Conservation (phyloP, 169 alveolate genomes). For the Blepharisma undulans region DNA sequence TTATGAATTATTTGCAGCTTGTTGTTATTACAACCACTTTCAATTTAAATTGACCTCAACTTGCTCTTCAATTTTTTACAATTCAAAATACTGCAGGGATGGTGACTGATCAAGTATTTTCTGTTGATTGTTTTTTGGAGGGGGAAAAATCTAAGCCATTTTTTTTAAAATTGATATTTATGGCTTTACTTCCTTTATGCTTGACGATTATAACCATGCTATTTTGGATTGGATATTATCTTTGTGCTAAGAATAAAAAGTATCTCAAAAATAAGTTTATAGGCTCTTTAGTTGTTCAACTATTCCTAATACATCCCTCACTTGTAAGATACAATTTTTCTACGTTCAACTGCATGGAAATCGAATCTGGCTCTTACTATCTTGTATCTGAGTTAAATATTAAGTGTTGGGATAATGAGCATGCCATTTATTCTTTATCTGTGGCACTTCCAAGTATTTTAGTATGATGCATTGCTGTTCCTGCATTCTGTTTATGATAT, state of each 20-base stretch:
- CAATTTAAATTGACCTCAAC: constrained; percentile 27
- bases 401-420: neutral
- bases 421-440: neutral
- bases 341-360: constrained; percentile 17
- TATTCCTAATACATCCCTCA: neutral
- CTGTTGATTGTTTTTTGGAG: constrained; percentile 31
- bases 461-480: constrained; percentile 32
- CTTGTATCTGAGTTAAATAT: neutral
- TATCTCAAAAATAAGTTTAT: neutral
- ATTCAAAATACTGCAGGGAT: neutral
- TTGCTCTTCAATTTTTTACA: neutral
- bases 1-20: constrained; percentile 28
- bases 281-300: neutral
- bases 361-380: constrained; percentile 23
- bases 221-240: neutral
- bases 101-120: neutral
- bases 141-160: neutral
- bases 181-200: constrained; percentile 8
- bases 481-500: neutral
- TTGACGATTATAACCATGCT: neutral
- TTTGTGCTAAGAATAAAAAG: neutral
- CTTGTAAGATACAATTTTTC: neutral
- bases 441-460: constrained; percentile 24
- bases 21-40: constrained; percentile 1
- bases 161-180: neutral